Conservation (phyloP, 257 asterid species). For the Penstemon newberryi region DNA sequence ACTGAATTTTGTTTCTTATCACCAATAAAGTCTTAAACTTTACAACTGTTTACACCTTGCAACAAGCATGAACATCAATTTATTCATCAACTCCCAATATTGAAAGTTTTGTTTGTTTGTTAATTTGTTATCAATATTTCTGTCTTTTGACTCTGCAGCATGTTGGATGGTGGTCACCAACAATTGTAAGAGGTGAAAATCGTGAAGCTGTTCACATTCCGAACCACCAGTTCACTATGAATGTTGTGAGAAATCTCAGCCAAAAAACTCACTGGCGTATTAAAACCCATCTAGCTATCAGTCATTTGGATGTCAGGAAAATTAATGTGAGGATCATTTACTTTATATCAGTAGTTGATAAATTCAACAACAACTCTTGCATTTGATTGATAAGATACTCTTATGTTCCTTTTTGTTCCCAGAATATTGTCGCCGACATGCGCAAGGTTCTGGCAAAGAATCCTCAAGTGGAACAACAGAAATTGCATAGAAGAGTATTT, state of each 20-base stretch:
- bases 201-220: constrained; percentile 98
- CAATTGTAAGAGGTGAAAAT: constrained; percentile 92
- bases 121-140: constrained; percentile 19
- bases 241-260: constrained; percentile 83
- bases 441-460: too few relatives aligned
- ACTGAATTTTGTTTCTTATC: background rate
- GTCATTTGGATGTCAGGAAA: constrained; percentile 88
- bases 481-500: too few relatives aligned
- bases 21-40: too few relatives aligned
- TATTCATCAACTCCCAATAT: constrained; percentile 5
- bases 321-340: constrained; percentile 68
- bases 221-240: constrained; percentile 89
- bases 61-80: constrained; percentile 6
- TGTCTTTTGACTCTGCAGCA: constrained; percentile 49
- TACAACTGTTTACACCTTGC: constrained; percentile 10
- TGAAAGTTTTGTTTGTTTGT: background rate
- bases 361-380: too few relatives aligned
- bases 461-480: too few relatives aligned
- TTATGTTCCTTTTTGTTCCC: too few relatives aligned
- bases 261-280: constrained; percentile 96
- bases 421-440: too few relatives aligned
- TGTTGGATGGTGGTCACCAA: constrained; percentile 98
- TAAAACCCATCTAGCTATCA: constrained; percentile 83
- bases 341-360: too few relatives aligned
- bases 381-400: too few relatives aligned